Evolutionary conservation across 768 basidiomycete genomes (phyloP).

Genomic region (Leccinum rimulosum): DNA sequence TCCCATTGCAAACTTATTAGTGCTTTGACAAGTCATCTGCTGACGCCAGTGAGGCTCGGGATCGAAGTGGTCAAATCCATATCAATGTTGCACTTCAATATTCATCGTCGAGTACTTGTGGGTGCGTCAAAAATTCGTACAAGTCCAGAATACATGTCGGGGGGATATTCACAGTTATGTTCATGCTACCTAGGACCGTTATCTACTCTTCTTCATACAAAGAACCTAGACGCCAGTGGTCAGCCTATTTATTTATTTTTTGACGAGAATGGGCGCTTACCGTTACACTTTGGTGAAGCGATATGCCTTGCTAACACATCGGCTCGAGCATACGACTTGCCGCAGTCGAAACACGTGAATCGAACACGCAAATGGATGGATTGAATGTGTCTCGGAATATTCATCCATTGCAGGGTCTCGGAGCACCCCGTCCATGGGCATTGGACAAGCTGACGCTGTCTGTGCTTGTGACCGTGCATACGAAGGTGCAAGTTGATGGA

Average conservation of each 20-base stretch:
- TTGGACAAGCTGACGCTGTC: not conserved
- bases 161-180: not conserved
- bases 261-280: not conserved
- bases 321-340: conserved; percentile 5
- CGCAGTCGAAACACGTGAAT: conserved; percentile 2
- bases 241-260: not conserved
- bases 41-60: not conserved
- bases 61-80: not conserved
- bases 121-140: not conserved
- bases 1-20: not conserved
- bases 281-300: conserved; percentile 1
- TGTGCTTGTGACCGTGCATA: conserved; percentile 10
- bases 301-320: conserved; percentile 4
- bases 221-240: not conserved
- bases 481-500: conserved; percentile 12
- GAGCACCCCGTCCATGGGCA: conserved; percentile 14
- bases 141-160: not conserved
- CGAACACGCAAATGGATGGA: conserved; percentile 5
- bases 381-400: conserved; percentile 8
- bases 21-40: not conserved
- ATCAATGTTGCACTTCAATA: not conserved
- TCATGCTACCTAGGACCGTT: not conserved
- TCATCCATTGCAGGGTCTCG: conserved; percentile 1
- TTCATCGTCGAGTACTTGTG: not conserved
- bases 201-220: not conserved